Conservation (phyloP, 129 eudicot genomes). For the Erigeron canadensis region DNA sequence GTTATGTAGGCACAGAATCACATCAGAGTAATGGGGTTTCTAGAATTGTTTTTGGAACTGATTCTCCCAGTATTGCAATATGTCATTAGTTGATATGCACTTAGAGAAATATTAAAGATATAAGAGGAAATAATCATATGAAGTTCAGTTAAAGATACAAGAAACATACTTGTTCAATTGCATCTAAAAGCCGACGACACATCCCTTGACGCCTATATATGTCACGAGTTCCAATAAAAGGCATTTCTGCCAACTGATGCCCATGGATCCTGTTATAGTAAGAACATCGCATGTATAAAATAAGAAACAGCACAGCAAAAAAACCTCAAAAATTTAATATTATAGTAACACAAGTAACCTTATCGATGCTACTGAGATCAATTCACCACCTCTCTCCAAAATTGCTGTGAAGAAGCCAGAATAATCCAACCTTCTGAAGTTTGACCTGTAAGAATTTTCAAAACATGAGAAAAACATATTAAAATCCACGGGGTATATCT, state of each 20-base stretch:
- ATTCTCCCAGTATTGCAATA: not conserved
- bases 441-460: conserved; percentile 60
- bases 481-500: not conserved
- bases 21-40: not conserved
- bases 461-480: not conserved
- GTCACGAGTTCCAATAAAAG: conserved; percentile 88
- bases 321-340: not conserved
- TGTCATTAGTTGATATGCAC: not conserved
- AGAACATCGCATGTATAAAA: not conserved
- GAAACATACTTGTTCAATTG: conserved; percentile 67
- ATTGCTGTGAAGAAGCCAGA: conserved; percentile 64
- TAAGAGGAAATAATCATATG: not conserved
- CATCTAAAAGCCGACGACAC: conserved; percentile 85
- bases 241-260: conserved; percentile 90
- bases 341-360: conserved; percentile 43
- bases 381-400: conserved; percentile 74
- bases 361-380: conserved; percentile 74
- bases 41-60: not conserved
- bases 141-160: not conserved
- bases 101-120: not conserved
- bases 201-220: conserved; percentile 94
- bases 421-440: conserved; percentile 72
- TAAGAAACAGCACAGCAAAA: not conserved
- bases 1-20: not conserved
- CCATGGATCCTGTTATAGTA: conserved; percentile 68